Evolutionary conservation across 2,329 filamentous ascomycete genomes (phyloP).

Genomic region (Thielaviopsis ethacetica): DNA sequence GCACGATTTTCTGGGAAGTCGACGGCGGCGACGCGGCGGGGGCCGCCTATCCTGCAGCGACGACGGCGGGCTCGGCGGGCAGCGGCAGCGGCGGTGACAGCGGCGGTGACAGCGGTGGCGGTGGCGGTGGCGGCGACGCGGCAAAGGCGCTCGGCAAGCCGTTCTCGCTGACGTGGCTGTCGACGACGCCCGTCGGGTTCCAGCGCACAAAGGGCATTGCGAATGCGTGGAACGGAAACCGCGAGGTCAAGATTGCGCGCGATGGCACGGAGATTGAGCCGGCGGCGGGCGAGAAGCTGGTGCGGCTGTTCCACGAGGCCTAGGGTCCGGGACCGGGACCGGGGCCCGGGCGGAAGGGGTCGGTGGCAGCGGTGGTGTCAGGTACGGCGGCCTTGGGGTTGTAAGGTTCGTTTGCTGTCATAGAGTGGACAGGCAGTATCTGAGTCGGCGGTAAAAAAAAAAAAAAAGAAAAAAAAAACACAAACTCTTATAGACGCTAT

Average conservation of each 20-base stretch:
- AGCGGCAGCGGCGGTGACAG: too few species aligned
- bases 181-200: slow-evolving; percentile 68
- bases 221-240: slow-evolving; percentile 89
- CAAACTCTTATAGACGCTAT: not conserved
- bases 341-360: too few species aligned
- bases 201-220: slow-evolving; percentile 73
- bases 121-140: not conserved
- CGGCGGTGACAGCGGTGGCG: too few species aligned
- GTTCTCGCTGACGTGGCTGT: slow-evolving; percentile 82
- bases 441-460: too few species aligned
- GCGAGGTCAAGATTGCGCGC: slow-evolving; percentile 89
- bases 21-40: not conserved
- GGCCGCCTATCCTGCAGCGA: too few species aligned
- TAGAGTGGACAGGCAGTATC: too few species aligned
- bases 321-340: slow-evolving; percentile 17
- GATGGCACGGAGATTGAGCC: slow-evolving; percentile 91
- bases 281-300: slow-evolving; percentile 55
- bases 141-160: slow-evolving; percentile 45
- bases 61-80: too few species aligned
- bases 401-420: too few species aligned
- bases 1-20: slow-evolving; percentile 93
- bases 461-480: not conserved
- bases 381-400: too few species aligned
- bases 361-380: too few species aligned
- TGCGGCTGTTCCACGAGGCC: slow-evolving; percentile 58